phyloP scores from a whole-genome alignment of 2,329 filamentous ascomycete species.

The Aspergillus carbonarius region DNA sequence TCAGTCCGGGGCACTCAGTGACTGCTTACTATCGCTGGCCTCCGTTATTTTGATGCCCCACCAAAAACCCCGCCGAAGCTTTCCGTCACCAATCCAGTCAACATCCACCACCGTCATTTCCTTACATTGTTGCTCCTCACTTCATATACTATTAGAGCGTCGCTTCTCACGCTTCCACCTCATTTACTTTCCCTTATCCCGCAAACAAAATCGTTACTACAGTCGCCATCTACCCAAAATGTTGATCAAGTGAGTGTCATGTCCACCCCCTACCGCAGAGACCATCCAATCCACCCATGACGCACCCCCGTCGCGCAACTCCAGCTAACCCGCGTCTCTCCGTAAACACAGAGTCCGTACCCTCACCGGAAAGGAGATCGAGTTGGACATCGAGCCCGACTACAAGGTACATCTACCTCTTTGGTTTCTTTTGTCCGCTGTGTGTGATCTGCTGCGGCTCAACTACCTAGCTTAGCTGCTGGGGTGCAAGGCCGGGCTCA shows the following conservation, averaged over 20 bases:
- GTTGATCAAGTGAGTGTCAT: slow-evolving; percentile 52
- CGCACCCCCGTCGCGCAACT: slow-evolving; percentile 3
- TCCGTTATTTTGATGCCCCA: slow-evolving; percentile 22
- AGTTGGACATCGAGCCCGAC: slow-evolving; percentile 91
- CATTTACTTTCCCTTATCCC: not conserved
- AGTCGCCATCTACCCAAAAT: slow-evolving; percentile 34
- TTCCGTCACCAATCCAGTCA: slow-evolving; percentile 24
- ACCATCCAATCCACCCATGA: not conserved
- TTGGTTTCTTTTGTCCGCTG: not conserved
- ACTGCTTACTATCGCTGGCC: not conserved
- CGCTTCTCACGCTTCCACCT: not conserved
- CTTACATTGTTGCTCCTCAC: slow-evolving; percentile 12
- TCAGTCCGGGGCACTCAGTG: no score
- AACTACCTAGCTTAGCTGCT: not conserved
- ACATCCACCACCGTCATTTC: slow-evolving; percentile 11
- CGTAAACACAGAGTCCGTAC: slow-evolving; percentile 74
- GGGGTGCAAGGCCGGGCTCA: not conserved
- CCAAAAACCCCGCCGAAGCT: slow-evolving; percentile 32
- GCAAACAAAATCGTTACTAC: not conserved
- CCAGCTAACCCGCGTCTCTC: slow-evolving; percentile 15
- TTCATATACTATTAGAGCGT: not conserved
- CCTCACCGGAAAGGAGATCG: slow-evolving; percentile 97
- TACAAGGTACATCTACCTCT: slow-evolving; percentile 67
- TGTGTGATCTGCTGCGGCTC: no score
- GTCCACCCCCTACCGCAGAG: not conserved